These are phyloP conservation scores for Globisporangium nagaii DNA, from an alignment of 352 stramenopile genomes.

Conservation along the genomic window DNA sequence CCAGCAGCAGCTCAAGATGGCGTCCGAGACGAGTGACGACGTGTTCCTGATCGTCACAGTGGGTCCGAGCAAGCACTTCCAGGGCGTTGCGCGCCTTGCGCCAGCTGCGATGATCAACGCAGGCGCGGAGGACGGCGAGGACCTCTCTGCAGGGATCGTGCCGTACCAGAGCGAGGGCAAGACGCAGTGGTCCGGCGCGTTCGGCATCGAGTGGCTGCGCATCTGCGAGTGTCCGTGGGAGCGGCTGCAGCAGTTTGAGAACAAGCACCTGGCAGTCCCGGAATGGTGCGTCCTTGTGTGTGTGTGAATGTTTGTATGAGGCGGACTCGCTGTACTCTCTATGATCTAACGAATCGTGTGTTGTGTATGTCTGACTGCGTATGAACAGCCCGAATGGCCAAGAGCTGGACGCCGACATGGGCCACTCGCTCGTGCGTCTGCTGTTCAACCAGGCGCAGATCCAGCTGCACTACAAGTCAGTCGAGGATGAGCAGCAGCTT, in stretches of 20 bases:
- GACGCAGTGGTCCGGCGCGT: slow-evolving; percentile 47
- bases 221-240: slow-evolving; percentile 86
- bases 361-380: slow-evolving; percentile 3
- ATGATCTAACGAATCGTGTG: neutral
- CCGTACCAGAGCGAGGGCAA: slow-evolving; percentile 57
- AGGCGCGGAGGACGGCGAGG: slow-evolving; percentile 38
- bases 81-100: slow-evolving; percentile 56
- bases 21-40: slow-evolving; percentile 65
- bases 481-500: slow-evolving; percentile 79
- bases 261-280: slow-evolving; percentile 50
- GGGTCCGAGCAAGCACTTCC: slow-evolving; percentile 69
- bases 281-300: slow-evolving; percentile 39
- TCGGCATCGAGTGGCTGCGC: slow-evolving; percentile 80
- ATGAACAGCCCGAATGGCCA: slow-evolving; percentile 52
- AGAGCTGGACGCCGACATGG: slow-evolving; percentile 57
- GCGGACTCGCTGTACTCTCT: too few species aligned
- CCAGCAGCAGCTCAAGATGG: slow-evolving; percentile 61
- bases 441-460: slow-evolving; percentile 83
- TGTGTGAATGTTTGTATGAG: slow-evolving; percentile 3
- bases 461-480: slow-evolving; percentile 73
- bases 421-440: slow-evolving; percentile 65
- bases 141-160: slow-evolving; percentile 38
- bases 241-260: slow-evolving; percentile 63
- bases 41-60: slow-evolving; percentile 83
- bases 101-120: slow-evolving; percentile 27